phyloP scores from a whole-genome alignment of 768 basidiomycete species.

The Boletus insuetus region DNA sequence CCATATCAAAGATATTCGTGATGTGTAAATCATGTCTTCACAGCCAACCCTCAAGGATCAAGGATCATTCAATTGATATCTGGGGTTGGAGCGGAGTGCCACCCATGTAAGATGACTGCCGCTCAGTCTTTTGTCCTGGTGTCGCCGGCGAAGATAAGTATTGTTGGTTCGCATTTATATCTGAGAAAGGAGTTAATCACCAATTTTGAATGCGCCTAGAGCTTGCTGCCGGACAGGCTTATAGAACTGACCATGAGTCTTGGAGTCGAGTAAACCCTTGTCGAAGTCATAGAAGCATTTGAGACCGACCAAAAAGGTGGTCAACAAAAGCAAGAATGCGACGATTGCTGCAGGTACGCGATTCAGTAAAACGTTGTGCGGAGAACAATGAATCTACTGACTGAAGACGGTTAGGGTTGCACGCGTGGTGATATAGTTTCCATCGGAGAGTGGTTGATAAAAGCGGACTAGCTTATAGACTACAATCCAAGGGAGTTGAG shows the following conservation, averaged over 20 bases:
- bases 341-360: slow-evolving; percentile 52
- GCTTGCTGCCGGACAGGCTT: slow-evolving; percentile 29
- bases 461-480: slow-evolving; percentile 87
- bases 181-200: slow-evolving; percentile 41
- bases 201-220: slow-evolving; percentile 27
- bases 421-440: slow-evolving; percentile 66
- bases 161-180: slow-evolving; percentile 46
- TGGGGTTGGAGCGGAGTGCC: slow-evolving; percentile 53
- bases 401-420: slow-evolving; percentile 81
- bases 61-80: slow-evolving; percentile 71
- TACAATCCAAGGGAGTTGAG: slow-evolving; percentile 25
- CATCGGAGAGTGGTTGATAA: slow-evolving; percentile 57
- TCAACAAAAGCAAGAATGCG: slow-evolving; percentile 69
- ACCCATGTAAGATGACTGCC: slow-evolving; percentile 42
- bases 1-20: slow-evolving; percentile 5
- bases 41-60: neutral
- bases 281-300: slow-evolving; percentile 83
- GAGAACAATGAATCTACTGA: slow-evolving; percentile 34
- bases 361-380: neutral
- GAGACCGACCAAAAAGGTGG: slow-evolving; percentile 73
- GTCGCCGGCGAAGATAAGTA: slow-evolving; percentile 39
- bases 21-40: neutral
- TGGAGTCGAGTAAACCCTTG: slow-evolving; percentile 70
- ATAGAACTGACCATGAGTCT: slow-evolving; percentile 66
- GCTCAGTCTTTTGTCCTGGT: slow-evolving; percentile 45